phyloP scores from a whole-genome alignment of 192 early-diverging fungal genomes.

The Backusella morwellensis region DNA sequence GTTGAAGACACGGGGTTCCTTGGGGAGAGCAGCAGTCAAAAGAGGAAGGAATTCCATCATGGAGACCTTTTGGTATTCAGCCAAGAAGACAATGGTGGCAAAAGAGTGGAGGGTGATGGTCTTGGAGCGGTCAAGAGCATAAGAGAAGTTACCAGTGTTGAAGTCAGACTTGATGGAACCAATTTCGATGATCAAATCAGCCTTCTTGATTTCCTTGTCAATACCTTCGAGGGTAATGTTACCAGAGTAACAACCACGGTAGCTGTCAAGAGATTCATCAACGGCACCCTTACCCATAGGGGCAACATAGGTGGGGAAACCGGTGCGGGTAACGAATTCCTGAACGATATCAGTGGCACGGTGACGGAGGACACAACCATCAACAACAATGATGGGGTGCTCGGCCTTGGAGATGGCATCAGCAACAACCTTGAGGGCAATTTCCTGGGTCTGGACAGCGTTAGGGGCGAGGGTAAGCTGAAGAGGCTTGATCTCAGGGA shows the following conservation, averaged over 20 bases:
- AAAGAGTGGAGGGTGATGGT: conserved; percentile 42
- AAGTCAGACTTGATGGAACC: conserved; percentile 47
- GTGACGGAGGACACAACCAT: conserved; percentile 42
- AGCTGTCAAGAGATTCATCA: conserved; percentile 28
- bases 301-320: conserved; percentile 41
- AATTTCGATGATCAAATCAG: conserved; percentile 41
- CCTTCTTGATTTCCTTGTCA: conserved; percentile 29
- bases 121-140: conserved; percentile 27
- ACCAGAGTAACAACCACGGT: conserved; percentile 42
- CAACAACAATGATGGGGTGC: conserved; percentile 41
- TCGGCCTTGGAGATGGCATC: conserved; percentile 29
- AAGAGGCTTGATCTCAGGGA: conserved; percentile 23
- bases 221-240: conserved; percentile 33
- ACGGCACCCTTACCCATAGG: conserved; percentile 50
- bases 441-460: conserved; percentile 20
- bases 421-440: conserved; percentile 35
- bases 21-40: not conserved
- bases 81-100: conserved; percentile 33
- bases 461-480: conserved; percentile 24
- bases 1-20: not conserved
- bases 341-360: conserved; percentile 14
- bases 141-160: conserved; percentile 51
- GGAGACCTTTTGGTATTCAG: conserved; percentile 37
- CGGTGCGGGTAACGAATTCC: conserved; percentile 25
- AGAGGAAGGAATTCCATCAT: conserved; percentile 34